Evolutionary conservation across 441 rosid genomes (phyloP), one percentile per base, ranked within the genome.

Genomic region (Adansonia grandidieri): DNA sequence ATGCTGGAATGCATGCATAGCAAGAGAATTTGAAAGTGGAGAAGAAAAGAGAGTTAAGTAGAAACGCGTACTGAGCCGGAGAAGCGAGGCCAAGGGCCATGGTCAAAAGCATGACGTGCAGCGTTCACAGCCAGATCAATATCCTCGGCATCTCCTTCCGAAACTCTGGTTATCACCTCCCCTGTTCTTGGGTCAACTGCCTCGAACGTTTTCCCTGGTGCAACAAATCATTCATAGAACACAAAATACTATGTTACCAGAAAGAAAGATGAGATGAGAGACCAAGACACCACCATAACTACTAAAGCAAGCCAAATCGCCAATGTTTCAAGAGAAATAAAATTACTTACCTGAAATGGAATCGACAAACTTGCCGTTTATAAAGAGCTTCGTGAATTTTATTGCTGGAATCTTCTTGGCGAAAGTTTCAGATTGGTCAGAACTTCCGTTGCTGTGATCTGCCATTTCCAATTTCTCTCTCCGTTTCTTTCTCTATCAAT

Each of bases 51-150:
- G 54, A 4, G n/a, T 5, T 1, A 51, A n/a, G 0, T 4, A 42
- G 47, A 4, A 64, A 71, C 4, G 78, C 97, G 14, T 85, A 91
- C 97, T 51, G 61, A 73, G 62, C 97, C 97, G 40, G 92, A 57
- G 74, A 92, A 60, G 75, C 98, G 96, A 7, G 98, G 96, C 98
- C 98, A 93, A 6, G 93, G 94, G 8, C 98, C 98, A 66, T 85
- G 65, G 60, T 95, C 97, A 58, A 95, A 93, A 32, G 98, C 97
- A 5, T 80, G 79, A 37, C 97, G 98, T 1, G 98, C 98, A 22
- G 96, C 93, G 64, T 80, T 83, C 40, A 93, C 98, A 2, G 95
- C 98, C 82, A 87, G 79, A 78, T 95, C 93, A 28, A 93, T 70
- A 62, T 95, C 98, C 61, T 86, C 97, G 71, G 80, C 83, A 13